phyloP scores from a whole-genome alignment of 495 filamentous ascomycete genomes.

The Aspergillus sparsus region DNA sequence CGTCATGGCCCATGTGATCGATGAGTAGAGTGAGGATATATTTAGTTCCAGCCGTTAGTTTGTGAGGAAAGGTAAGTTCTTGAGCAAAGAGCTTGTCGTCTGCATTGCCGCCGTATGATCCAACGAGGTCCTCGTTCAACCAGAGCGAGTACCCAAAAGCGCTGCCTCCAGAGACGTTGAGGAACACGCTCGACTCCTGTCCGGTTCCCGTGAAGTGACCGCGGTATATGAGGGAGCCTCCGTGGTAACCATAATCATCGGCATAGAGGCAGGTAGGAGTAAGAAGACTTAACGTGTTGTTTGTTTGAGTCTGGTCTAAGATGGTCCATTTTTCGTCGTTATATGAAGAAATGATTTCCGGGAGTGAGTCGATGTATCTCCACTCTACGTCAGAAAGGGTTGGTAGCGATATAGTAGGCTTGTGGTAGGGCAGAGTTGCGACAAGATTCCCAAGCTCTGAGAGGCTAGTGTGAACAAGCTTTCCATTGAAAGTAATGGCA shows the following conservation, averaged over 20 bases:
- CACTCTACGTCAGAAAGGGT: slow-evolving; percentile 55
- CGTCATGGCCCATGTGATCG: slow-evolving; percentile 68
- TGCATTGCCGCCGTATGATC: slow-evolving; percentile 55
- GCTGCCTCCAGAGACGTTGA: slow-evolving; percentile 60
- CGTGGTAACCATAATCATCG: slow-evolving; percentile 70
- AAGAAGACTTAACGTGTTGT: slow-evolving; percentile 49
- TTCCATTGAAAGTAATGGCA: slow-evolving; percentile 50
- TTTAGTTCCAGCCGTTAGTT: slow-evolving; percentile 44
- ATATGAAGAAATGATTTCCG: slow-evolving; percentile 60
- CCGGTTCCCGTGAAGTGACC: slow-evolving; percentile 67
- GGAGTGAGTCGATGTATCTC: slow-evolving; percentile 66
- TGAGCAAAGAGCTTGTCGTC: slow-evolving; percentile 35
- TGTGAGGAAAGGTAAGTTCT: slow-evolving; percentile 49
- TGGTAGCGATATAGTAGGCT: slow-evolving; percentile 52
- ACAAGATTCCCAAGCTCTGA: slow-evolving; percentile 37
- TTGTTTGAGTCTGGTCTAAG: slow-evolving; percentile 53
- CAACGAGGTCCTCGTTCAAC: slow-evolving; percentile 53
- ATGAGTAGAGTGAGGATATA: slow-evolving; percentile 65
- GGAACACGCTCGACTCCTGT: slow-evolving; percentile 50
- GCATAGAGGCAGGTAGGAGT: slow-evolving; percentile 63
- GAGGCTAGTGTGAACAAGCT: slow-evolving; percentile 30
- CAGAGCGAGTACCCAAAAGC: slow-evolving; percentile 56
- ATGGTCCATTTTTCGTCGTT: slow-evolving; percentile 61
- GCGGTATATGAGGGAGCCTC: slow-evolving; percentile 64
- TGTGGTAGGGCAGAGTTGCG: slow-evolving; percentile 44